These are phyloP conservation scores for Aegilops bicornis DNA, from an alignment of 176 grass and related monocot species.

Conservation along the genomic window DNA sequence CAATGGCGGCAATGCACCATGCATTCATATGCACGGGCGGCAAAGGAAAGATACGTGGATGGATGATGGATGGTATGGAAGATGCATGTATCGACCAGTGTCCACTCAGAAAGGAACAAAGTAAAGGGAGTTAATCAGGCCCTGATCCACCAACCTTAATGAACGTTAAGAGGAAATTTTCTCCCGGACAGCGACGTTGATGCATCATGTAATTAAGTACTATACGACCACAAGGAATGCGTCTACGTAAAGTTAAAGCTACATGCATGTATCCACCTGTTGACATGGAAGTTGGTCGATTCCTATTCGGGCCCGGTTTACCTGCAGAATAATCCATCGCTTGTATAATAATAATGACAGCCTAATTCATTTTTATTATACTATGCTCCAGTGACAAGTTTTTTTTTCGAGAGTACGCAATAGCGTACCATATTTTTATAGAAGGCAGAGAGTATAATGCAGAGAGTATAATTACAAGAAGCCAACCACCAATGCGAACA, in stretches of 20 bases:
- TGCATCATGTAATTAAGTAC: neutral
- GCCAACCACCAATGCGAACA: too few relatives aligned
- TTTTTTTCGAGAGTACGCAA: too few relatives aligned
- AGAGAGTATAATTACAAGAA: too few relatives aligned
- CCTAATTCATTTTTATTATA: neutral
- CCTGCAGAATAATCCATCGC: neutral
- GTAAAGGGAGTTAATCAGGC: neutral
- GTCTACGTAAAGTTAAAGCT: constrained; percentile 39
- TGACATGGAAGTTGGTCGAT: neutral
- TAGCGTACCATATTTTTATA: too few relatives aligned
- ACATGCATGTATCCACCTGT: neutral
- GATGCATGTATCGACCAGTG: neutral
- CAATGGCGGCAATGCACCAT: neutral
- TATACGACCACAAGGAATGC: constrained; percentile 22
- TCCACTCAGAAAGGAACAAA: constrained; percentile 10
- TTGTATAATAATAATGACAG: neutral
- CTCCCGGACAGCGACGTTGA: constrained; percentile 8
- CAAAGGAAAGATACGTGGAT: neutral
- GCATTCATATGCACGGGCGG: neutral
- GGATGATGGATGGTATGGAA: neutral
- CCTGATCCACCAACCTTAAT: constrained; percentile 30
- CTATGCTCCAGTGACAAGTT: too few relatives aligned
- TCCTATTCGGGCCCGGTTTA: neutral
- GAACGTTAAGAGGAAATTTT: neutral
- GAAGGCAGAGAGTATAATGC: too few relatives aligned